phyloP scores from a whole-genome alignment of 2,329 filamentous ascomycete species.

The Aschersonia sp. region DNA sequence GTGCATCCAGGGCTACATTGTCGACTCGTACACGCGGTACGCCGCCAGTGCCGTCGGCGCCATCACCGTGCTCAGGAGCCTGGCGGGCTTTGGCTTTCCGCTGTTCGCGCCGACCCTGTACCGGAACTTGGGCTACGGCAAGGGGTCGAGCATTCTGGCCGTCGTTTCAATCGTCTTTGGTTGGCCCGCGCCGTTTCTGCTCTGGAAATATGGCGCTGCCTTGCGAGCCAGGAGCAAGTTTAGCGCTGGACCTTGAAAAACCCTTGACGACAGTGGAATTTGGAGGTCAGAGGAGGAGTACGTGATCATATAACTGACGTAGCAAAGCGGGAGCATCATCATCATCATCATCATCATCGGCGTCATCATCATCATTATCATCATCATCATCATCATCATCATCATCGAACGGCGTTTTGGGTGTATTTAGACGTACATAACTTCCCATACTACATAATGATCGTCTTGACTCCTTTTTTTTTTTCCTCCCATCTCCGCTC shows the following conservation, averaged over 20 bases:
- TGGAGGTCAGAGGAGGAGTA: too few species aligned
- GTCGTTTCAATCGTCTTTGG: conserved; percentile 23
- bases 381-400: too few species aligned
- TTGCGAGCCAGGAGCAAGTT: conserved; percentile 18
- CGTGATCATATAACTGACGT: too few species aligned
- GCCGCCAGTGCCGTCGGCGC: conserved; percentile 30
- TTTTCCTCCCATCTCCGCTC: background rate
- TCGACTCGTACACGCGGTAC: conserved; percentile 30
- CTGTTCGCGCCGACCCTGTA: conserved; percentile 35
- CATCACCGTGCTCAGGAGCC: conserved; percentile 26
- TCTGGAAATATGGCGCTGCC: conserved; percentile 28
- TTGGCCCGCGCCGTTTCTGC: conserved; percentile 25
- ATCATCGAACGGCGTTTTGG: too few species aligned
- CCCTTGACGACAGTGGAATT: too few species aligned
- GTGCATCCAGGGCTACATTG: conserved; percentile 29
- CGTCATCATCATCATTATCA: too few species aligned
- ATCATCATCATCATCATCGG: too few species aligned
- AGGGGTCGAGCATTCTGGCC: conserved; percentile 27
- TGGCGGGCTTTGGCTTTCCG: conserved; percentile 37
- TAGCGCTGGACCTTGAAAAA: conserved; percentile 1
- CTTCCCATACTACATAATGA: too few species aligned
- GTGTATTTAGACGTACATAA: too few species aligned
- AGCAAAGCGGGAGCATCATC: too few species aligned
- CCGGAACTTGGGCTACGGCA: conserved; percentile 22
- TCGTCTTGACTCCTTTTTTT: background rate